Evolutionary conservation across 2,329 filamentous ascomycete species (phyloP).

Genomic region (Xylariaceae sp.): DNA sequence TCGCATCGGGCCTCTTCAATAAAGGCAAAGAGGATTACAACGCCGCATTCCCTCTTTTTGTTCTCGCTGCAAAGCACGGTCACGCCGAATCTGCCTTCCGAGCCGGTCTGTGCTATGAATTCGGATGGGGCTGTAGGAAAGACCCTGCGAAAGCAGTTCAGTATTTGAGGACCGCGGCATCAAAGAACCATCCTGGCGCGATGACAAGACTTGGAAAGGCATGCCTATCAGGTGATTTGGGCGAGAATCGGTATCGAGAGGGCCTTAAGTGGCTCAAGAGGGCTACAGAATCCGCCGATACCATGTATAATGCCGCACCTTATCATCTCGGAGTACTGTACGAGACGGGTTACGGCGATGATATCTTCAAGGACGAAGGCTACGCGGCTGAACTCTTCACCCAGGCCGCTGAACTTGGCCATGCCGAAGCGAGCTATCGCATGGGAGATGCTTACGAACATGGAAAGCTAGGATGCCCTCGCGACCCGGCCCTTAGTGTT

Average conservation of each 20-base stretch:
- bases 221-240: slow-evolving; percentile 85
- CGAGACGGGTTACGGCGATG: slow-evolving; percentile 89
- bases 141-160: slow-evolving; percentile 90
- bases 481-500: slow-evolving; percentile 87
- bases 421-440: slow-evolving; percentile 79
- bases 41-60: slow-evolving; percentile 86
- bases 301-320: slow-evolving; percentile 88
- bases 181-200: slow-evolving; percentile 91
- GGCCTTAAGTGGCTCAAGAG: slow-evolving; percentile 96
- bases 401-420: slow-evolving; percentile 86
- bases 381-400: slow-evolving; percentile 95
- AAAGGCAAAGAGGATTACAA: slow-evolving; percentile 92
- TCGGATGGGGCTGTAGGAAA: slow-evolving; percentile 92
- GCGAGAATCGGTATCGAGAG: slow-evolving; percentile 81
- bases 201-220: slow-evolving; percentile 91
- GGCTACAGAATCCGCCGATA: slow-evolving; percentile 82
- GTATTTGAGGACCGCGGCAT: slow-evolving; percentile 84
- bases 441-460: slow-evolving; percentile 98
- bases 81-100: slow-evolving; percentile 96
- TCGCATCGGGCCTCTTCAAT: slow-evolving; percentile 89
- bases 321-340: slow-evolving; percentile 89
- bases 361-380: slow-evolving; percentile 84
- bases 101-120: slow-evolving; percentile 92
- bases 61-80: slow-evolving; percentile 92
- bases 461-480: slow-evolving; percentile 80